Conservation (phyloP, 495 filamentous ascomycete genomes). For the Penicillium tannophilum region DNA sequence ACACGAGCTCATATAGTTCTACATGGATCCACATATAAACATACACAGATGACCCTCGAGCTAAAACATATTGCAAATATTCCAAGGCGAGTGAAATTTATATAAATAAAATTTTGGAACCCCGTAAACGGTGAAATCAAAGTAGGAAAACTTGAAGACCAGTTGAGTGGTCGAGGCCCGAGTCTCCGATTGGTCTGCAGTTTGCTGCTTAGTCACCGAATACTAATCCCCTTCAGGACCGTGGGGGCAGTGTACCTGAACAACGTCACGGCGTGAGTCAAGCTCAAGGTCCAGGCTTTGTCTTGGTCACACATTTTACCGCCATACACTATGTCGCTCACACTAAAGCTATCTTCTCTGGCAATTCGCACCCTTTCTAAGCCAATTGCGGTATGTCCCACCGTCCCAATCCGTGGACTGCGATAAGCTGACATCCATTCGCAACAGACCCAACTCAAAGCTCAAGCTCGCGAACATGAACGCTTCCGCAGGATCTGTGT, state of each 20-base stretch:
- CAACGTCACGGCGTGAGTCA: conserved; percentile 17
- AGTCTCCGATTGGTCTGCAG: not conserved
- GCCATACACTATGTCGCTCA: conserved; percentile 47
- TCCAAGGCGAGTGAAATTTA: too few species aligned
- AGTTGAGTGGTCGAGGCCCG: not conserved
- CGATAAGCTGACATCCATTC: conserved; percentile 35
- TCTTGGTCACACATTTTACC: conserved; percentile 3
- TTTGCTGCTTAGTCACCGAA: not conserved
- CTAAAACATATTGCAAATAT: too few species aligned
- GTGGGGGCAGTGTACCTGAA: conserved; percentile 2
- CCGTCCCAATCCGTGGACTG: conserved; percentile 45
- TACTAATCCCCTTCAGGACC: not conserved
- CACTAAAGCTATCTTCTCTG: conserved; percentile 69
- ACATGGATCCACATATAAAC: too few species aligned
- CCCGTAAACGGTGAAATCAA: too few species aligned
- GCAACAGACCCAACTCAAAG: conserved; percentile 85
- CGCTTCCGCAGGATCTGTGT: conserved; percentile 77
- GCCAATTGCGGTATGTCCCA: conserved; percentile 63
- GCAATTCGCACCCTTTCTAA: conserved; percentile 71
- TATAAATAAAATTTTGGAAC: too few species aligned
- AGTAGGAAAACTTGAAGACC: not conserved
- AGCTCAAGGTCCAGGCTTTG: conserved; percentile 9
- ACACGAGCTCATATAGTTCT: too few species aligned
- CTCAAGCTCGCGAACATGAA: conserved; percentile 92
- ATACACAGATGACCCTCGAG: not conserved